Base-by-base conservation (phyloP, 176 grass and related monocot species). In the Eragrostis curvula region DNA sequence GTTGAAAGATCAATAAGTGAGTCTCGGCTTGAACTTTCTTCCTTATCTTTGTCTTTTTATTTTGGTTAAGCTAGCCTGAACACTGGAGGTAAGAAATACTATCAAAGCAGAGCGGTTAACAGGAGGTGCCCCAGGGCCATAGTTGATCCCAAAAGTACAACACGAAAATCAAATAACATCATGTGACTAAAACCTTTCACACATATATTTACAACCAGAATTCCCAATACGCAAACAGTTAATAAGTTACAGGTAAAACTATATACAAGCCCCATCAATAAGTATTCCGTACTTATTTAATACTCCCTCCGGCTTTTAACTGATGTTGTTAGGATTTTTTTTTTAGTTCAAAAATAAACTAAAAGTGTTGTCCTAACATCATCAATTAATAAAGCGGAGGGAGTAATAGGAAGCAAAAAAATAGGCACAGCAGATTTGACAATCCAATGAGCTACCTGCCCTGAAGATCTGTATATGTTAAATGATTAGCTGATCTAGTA, bases 381-480 rank as follows among this genome's bases (percentile, higher is more conserved):
- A n/a, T n/a, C n/a, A n/a, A n/a, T n/a, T n/a, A n/a, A n/a, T n/a
- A n/a, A n/a, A n/a, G n/a, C n/a, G n/a, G n/a, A n/a, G n/a, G n/a
- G n/a, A 20, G 5, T 15, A 39, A 49, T 7, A 43, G 45, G 13
- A 70, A 14, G 44, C 24, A 12, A n/a, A n/a, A n/a, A n/a, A n/a
- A n/a, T n/a, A n/a, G n/a, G n/a, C n/a, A n/a, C n/a, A n/a, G n/a
- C n/a, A n/a, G n/a, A n/a, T n/a, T n/a, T n/a, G n/a, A n/a, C n/a
- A n/a, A n/a, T n/a, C n/a, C n/a, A n/a, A n/a, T n/a, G n/a, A n/a
- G 41, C 45, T 89, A 89, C 15, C 87, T 89, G 62, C 82, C 87
- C 60, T 81, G 52, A 73, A 89, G 0, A 28, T 81, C 70, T 21
- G 87, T 89, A 47, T 17, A 76, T 0, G 82, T 89, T 11, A 89